Percentiles rank a stretch among this genome's conserved stretches.
Evolutionary conservation across 352 stramenopile genomes (phyloP).

Genomic region (Phytophthora citricola): DNA sequence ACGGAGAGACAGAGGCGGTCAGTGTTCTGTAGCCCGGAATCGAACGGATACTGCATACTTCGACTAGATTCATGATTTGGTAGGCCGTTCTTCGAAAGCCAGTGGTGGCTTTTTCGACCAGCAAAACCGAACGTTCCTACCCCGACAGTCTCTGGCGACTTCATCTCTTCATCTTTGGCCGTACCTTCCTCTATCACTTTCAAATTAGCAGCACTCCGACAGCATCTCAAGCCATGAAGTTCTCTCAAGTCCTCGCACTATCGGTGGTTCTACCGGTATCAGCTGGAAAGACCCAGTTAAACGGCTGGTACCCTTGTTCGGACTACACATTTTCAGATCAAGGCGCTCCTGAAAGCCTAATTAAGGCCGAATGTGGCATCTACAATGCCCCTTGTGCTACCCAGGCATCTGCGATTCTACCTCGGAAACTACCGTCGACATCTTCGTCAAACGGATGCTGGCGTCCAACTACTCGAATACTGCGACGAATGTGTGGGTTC

Average conservation of each 20-base stretch:
- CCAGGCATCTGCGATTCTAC: conserved; percentile 21
- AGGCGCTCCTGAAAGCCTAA: not conserved
- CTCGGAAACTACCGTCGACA: conserved; percentile 22
- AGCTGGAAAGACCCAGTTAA: conserved; percentile 9
- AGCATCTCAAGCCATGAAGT: conserved; percentile 8
- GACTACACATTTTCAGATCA: conserved; percentile 36
- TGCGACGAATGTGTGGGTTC: conserved; percentile 45
- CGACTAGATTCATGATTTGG: not conserved
- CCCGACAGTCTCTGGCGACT: not conserved
- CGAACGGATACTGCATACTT: too few relatives aligned
- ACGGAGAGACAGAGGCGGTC: conserved; percentile 2
- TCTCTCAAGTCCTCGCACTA: not conserved
- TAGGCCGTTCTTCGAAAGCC: not conserved
- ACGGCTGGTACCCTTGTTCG: conserved; percentile 35
- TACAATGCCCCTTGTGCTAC: conserved; percentile 41
- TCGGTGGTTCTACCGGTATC: not conserved
- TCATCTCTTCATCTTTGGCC: not conserved
- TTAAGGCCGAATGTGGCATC: conserved; percentile 35
- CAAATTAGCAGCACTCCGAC: not conserved
- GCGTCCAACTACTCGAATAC: conserved; percentile 14
- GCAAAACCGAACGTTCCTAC: not conserved
- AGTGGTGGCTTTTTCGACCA: conserved; percentile 7
- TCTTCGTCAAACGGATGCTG: conserved; percentile 50
- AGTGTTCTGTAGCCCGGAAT: too few relatives aligned
- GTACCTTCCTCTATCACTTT: conserved; percentile 3